Base-by-base conservation (phyloP, 345 rosid species). In the Euphorbia tirucalli region DNA sequence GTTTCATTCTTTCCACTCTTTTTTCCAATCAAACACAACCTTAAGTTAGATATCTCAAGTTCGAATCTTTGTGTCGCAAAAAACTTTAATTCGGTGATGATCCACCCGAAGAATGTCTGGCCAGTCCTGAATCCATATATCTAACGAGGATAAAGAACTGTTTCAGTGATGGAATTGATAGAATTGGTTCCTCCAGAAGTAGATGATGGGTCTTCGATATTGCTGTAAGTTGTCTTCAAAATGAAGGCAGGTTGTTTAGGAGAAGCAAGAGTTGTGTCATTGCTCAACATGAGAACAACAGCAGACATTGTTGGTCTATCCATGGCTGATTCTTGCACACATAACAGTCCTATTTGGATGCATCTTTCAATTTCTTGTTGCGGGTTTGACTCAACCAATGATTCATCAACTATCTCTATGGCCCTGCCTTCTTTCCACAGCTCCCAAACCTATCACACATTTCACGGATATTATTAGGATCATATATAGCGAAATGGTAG, bases 221-320 rank as follows among this genome's bases (percentile, higher is more conserved):
- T 64, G 49, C 15, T 44, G 46, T 49, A 14, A 28, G 10, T 66
- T 54, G 68, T 69, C 66, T 75, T 80, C 31, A 48, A 6, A 27
- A 81, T 71, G 59, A 83, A 87, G 30, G 86, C 86, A 25, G 91
- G 93, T 32, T 71, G 85, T 16, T 82, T 74, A 4, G 91, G 91
- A 28, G 57, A 39, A 0, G 87, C 81, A 56, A 88, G 88, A 35
- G 8, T 7, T 15, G 74, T 70, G 15, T 79, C 85, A 14, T 85
- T 83, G 5, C 81, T 75, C 54, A 89, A 56, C 90, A 87, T 81
- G 75, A 77, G 46, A 15, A 85, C 74, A 7, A 85, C 91, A 3
- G 75, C 0, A 0, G 84, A 82, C 96, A 90, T 93, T 3, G 73
- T 75, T 15, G 86, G 87, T 22, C 87, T 48, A 4, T 93, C 94